These are phyloP conservation scores for Fraxinus excelsior DNA, from an alignment of 257 asterid genomes.

Conservation along the genomic window DNA sequence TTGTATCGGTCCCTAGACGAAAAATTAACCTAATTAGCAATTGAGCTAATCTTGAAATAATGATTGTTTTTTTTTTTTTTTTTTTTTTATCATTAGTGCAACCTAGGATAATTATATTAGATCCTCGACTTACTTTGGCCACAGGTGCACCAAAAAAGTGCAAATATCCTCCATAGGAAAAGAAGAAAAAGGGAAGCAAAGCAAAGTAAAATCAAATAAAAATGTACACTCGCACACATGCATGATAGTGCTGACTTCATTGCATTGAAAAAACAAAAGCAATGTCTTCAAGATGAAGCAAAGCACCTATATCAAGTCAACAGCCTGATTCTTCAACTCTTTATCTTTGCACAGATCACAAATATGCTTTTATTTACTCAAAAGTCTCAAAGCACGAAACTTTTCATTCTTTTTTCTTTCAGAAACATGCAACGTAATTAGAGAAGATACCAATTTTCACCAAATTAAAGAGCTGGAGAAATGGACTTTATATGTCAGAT, in stretches of 20 bases:
- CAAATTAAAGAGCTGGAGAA: not conserved
- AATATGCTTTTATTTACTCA: not conserved
- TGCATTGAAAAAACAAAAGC: not conserved
- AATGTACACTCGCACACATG: not conserved
- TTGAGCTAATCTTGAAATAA: too few relatives aligned
- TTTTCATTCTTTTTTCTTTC: not conserved
- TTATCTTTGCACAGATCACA: not conserved
- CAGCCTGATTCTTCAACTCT: not conserved
- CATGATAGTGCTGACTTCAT: not conserved
- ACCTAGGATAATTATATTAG: not conserved
- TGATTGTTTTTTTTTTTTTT: too few relatives aligned
- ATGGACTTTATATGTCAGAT: not conserved
- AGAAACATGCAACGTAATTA: not conserved
- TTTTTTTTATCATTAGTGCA: not conserved
- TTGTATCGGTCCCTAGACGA: too few relatives aligned
- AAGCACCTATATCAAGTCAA: slow-evolving; percentile 3
- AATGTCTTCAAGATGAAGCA: not conserved
- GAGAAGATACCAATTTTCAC: not conserved
- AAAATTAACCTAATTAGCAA: too few relatives aligned
- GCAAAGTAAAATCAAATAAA: not conserved
- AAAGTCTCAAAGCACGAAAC: not conserved
- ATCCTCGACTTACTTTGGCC: not conserved
- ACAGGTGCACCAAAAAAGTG: not conserved
- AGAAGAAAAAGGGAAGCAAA: not conserved
- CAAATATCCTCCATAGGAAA: not conserved